Evolutionary conservation across 495 filamentous ascomycete genomes (phyloP).

Genomic region (Cairneyella variabilis): DNA sequence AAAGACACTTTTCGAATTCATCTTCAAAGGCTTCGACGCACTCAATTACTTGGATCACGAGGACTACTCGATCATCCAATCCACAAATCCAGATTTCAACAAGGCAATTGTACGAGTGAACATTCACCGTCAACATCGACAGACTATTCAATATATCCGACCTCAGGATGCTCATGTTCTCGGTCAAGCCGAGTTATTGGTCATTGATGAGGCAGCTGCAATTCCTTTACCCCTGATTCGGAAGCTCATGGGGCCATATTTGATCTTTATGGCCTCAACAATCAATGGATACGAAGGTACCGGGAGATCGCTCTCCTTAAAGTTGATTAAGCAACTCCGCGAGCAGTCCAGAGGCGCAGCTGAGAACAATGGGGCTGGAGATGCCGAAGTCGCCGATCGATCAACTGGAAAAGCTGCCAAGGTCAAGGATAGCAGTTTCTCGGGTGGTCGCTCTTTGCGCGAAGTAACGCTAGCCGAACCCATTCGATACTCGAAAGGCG

Average conservation of each 20-base stretch:
- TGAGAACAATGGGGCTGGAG: constrained; percentile 44
- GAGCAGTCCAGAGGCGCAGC: constrained; percentile 74
- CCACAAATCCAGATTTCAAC: constrained; percentile 97
- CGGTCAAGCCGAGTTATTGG: constrained; percentile 91
- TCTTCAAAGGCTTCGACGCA: constrained; percentile 98
- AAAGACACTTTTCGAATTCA: constrained; percentile 96
- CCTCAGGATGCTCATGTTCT: constrained; percentile 93
- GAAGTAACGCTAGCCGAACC: constrained; percentile 92
- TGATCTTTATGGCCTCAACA: constrained; percentile 99
- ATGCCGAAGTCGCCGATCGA: constrained; percentile 68
- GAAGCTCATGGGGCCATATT: constrained; percentile 95
- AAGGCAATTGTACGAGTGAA: constrained; percentile 98
- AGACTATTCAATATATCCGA: constrained; percentile 98
- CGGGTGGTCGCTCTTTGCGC: constrained; percentile 72
- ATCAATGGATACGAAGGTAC: constrained; percentile 99
- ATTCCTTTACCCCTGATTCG: constrained; percentile 90
- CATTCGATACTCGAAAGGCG: constrained; percentile 89
- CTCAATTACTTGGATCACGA: constrained; percentile 88
- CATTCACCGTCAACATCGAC: constrained; percentile 89
- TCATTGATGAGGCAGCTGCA: constrained; percentile 97
- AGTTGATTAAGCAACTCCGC: constrained; percentile 94
- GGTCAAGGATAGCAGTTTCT: constrained; percentile 49
- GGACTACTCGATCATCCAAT: constrained; percentile 98
- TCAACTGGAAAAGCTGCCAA: constrained; percentile 65
- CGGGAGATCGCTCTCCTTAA: constrained; percentile 88